Evolutionary conservation across 257 asterid species (phyloP), one percentile per base, ranked within the genome.

Genomic region (Solanum lycopersicoides): DNA sequence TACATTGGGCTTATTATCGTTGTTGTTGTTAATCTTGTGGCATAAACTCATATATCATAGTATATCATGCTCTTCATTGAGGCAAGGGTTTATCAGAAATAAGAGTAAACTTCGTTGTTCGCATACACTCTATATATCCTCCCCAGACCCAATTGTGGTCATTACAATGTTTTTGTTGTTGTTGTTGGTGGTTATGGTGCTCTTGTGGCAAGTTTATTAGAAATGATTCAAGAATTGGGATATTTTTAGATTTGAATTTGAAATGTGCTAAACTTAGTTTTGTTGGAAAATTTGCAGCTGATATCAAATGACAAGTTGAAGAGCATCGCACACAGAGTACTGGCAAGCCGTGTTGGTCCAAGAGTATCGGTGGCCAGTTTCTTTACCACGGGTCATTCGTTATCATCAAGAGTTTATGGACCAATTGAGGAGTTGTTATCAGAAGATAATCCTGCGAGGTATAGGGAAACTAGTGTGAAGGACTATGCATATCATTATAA

Each of bases 341-440:
- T 88, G 14, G 87, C 88, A 45, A 85, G 60, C 15, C 23, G 15
- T 23, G 53, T n/a, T 35, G 88, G 90, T 5, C 88, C 88, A 23
- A 75, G 83, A 75, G 71, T 88, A 25, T 88, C 88, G 21, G 41
- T 85, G n/a, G 90, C 90, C 1, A 60, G 90, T 28, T 85, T 88
- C 86, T 60, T 88, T 5, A 59, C 82, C 42, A 60, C 86, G 5
- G 83, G 86, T 68, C 34, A 87, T 30, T 85, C 74, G 72, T 87
- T 80, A 12, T 63, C 86, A 13, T 82, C 83, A 28, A 87, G 86
- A 68, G 23, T 82, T 69, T 68, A 87, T 47, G 74, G 50, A 13
- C 87, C 87, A 3, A 69, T 82, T 47, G 32, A 66, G 41, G 83
- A 87, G 20, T 50, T 87, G 42, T 83, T 87, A 87, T 82, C 83